These are phyloP conservation scores for Discostella stelligeroides DNA, from an alignment of 108 stramenopile genomes.

Conservation along the genomic window DNA sequence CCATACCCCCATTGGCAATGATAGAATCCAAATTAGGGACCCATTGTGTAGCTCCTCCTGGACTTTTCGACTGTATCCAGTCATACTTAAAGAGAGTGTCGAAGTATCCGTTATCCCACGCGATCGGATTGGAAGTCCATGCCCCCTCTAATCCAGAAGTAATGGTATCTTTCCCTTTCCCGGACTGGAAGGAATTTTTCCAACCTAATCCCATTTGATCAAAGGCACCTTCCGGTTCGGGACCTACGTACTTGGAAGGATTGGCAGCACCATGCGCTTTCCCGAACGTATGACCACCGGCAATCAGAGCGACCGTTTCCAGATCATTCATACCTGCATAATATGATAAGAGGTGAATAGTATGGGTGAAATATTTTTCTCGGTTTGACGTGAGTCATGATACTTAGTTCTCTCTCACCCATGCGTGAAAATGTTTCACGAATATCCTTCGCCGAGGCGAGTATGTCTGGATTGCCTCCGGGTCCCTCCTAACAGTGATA, in stretches of 20 bases:
- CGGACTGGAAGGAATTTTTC: constrained; percentile 58
- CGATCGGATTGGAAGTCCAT: constrained; percentile 69
- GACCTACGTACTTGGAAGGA: constrained; percentile 58
- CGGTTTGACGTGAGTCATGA: too few species aligned
- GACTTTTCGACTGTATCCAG: constrained; percentile 71
- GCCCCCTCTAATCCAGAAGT: constrained; percentile 80
- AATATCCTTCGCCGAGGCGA: constrained; percentile 70
- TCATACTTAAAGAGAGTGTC: constrained; percentile 67
- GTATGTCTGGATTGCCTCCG: constrained; percentile 66
- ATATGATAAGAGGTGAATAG: too few species aligned
- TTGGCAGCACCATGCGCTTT: constrained; percentile 77
- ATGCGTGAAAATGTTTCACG: constrained; percentile 76
- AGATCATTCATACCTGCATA: constrained; percentile 82
- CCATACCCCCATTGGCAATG: constrained; percentile 25
- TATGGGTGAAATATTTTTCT: too few species aligned
- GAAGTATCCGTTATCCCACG: constrained; percentile 82
- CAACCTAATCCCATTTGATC: constrained; percentile 79
- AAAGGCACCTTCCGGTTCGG: constrained; percentile 75
- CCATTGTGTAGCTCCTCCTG: constrained; percentile 79
- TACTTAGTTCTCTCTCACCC: too few species aligned
- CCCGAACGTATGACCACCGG: constrained; percentile 85
- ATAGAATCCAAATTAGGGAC: constrained; percentile 50
- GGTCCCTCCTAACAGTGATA: constrained; percentile 59
- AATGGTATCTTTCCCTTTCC: constrained; percentile 70
- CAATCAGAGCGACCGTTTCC: constrained; percentile 82